These are phyloP conservation scores for Talaromyces sp. DNA, from an alignment of 2,329 filamentous ascomycete species.

Conservation along the genomic window DNA sequence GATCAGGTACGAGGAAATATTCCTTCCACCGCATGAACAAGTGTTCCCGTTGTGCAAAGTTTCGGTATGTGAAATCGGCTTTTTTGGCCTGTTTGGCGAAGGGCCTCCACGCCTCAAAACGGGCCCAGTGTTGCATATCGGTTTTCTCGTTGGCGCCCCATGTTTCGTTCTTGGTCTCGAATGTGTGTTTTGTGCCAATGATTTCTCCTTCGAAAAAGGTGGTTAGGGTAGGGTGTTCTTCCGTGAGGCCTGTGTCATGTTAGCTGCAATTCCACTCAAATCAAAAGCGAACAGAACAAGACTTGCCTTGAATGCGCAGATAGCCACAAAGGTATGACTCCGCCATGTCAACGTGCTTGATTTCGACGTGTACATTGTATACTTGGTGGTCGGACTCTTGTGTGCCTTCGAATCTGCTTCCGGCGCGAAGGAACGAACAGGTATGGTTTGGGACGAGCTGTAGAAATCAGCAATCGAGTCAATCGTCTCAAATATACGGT, in stretches of 20 bases:
- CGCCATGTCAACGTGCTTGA: slow-evolving; percentile 91
- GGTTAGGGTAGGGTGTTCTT: slow-evolving; percentile 94
- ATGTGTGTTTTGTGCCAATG: slow-evolving; percentile 91
- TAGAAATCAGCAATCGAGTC: neutral
- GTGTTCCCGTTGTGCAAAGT: slow-evolving; percentile 75
- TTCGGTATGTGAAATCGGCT: slow-evolving; percentile 58
- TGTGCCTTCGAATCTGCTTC: slow-evolving; percentile 83
- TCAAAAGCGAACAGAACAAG: neutral
- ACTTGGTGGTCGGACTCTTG: slow-evolving; percentile 90
- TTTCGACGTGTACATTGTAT: slow-evolving; percentile 94
- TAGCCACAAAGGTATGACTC: slow-evolving; percentile 96
- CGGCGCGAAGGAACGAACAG: slow-evolving; percentile 79
- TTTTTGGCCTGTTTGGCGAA: slow-evolving; percentile 62
- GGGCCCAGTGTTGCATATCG: slow-evolving; percentile 87
- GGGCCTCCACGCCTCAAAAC: slow-evolving; percentile 81
- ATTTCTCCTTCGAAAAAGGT: slow-evolving; percentile 99
- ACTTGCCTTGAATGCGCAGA: slow-evolving; percentile 81
- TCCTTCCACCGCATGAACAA: slow-evolving; percentile 99
- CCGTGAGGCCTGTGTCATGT: slow-evolving; percentile 67
- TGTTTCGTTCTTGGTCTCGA: slow-evolving; percentile 78
- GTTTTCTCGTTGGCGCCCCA: slow-evolving; percentile 93
- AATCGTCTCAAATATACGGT: neutral
- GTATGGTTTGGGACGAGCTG: slow-evolving; percentile 74
- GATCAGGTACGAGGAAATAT: slow-evolving; percentile 93
- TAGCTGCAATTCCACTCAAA: neutral